Evolutionary conservation across 805 yeast species (phyloP).

Genomic region (Myxozyma udenii): DNA sequence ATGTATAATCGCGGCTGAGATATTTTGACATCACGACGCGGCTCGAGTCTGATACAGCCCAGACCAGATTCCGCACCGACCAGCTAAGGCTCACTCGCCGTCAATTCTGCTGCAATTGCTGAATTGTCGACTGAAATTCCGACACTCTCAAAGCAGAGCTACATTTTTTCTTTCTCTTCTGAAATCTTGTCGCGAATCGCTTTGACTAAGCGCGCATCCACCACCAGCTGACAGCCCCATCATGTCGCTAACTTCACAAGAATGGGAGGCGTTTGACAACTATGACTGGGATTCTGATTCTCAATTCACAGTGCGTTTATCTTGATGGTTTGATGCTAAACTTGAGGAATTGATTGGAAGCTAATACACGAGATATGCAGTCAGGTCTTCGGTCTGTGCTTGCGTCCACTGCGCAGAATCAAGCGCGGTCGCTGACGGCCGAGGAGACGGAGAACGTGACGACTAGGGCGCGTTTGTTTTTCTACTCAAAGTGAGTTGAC

Average conservation of each 20-base stretch:
- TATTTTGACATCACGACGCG: too few relatives aligned
- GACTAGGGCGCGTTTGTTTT: constrained; percentile 20
- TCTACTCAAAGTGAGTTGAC: constrained; percentile 15
- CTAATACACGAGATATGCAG: constrained; percentile 1
- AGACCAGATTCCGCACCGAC: too few relatives aligned
- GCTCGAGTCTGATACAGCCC: too few relatives aligned
- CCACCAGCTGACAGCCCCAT: too few relatives aligned
- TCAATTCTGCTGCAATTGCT: too few relatives aligned
- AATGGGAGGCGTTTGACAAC: constrained; percentile 19
- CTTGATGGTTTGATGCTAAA: neutral
- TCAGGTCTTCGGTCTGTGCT: constrained; percentile 10
- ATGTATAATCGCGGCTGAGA: too few relatives aligned
- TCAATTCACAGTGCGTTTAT: constrained; percentile 17
- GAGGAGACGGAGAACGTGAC: constrained; percentile 8
- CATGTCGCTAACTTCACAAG: constrained; percentile 9
- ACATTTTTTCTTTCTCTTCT: too few relatives aligned
- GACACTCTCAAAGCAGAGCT: too few relatives aligned
- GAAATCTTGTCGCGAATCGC: too few relatives aligned
- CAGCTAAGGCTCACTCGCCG: too few relatives aligned
- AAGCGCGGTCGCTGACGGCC: constrained; percentile 6
- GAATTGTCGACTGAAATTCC: too few relatives aligned
- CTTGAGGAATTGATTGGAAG: neutral
- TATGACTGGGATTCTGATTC: constrained; percentile 21
- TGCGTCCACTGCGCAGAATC: neutral
- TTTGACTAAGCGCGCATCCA: too few relatives aligned